Conservation (phyloP, 768 basidiomycete species). For the Floccularia luteovirens region DNA sequence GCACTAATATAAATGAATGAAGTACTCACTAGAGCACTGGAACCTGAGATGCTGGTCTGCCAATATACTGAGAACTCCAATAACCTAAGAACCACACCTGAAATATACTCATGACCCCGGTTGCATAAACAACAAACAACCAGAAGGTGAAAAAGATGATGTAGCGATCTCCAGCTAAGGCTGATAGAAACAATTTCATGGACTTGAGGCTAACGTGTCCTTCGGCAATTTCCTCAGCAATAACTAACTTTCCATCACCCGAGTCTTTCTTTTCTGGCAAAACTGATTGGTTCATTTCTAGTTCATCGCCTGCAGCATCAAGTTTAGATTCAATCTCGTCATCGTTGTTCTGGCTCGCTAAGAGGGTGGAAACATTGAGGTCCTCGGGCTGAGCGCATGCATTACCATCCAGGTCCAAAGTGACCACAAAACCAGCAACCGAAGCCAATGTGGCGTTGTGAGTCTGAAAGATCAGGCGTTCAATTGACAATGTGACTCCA, state of each 20-base stretch:
- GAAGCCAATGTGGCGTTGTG: slow-evolving; percentile 11
- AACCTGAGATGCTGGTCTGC: slow-evolving; percentile 20
- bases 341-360: too few relatives aligned
- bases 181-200: slow-evolving; percentile 24
- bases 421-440: slow-evolving; percentile 2
- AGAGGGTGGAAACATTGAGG: neutral
- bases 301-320: neutral
- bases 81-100: slow-evolving; percentile 39
- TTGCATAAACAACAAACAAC: slow-evolving; percentile 15
- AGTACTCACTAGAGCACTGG: slow-evolving; percentile 27
- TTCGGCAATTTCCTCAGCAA: slow-evolving; percentile 53
- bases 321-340: neutral
- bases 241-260: slow-evolving; percentile 47
- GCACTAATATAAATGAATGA: too few relatives aligned
- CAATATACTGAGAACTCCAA: slow-evolving; percentile 36
- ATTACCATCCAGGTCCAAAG: slow-evolving; percentile 1
- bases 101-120: slow-evolving; percentile 15
- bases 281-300: neutral
- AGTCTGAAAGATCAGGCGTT: slow-evolving; percentile 11
- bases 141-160: slow-evolving; percentile 24
- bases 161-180: slow-evolving; percentile 23
- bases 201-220: slow-evolving; percentile 52
- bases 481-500: neutral
- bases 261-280: neutral
- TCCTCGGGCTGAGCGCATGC: neutral